A percentile compares a stretch with the other conserved stretches of the same genome.
Evolutionary conservation across 495 filamentous ascomycete species (phyloP).

Genomic region (Penicillium diatomitis): DNA sequence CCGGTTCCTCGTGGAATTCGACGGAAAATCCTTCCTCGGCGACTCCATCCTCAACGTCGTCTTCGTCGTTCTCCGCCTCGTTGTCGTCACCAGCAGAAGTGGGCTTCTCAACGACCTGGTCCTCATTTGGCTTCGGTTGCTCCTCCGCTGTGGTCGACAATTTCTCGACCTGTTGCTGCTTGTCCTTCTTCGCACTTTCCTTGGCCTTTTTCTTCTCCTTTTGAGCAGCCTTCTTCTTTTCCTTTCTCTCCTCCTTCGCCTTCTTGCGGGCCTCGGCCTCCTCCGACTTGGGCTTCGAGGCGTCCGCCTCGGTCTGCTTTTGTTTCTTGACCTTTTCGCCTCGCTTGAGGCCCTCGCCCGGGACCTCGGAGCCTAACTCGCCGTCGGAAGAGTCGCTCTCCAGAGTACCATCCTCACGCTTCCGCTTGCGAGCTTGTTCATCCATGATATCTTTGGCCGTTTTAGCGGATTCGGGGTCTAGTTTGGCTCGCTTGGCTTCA

Average conservation of each 20-base stretch:
- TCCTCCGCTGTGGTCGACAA: constrained; percentile 8
- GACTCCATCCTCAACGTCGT: constrained; percentile 29
- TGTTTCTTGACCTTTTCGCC: constrained; percentile 24
- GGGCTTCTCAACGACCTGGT: constrained; percentile 24
- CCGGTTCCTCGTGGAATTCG: constrained; percentile 30
- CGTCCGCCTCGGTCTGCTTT: constrained; percentile 26
- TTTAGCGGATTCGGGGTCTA: constrained; percentile 73
- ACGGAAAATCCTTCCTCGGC: constrained; percentile 38
- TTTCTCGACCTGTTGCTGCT: constrained; percentile 33
- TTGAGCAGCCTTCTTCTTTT: constrained; percentile 39
- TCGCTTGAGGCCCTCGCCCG: constrained; percentile 33
- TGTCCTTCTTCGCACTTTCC: constrained; percentile 36
- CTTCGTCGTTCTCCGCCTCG: constrained; percentile 10
- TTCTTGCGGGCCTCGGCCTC: constrained; percentile 33
- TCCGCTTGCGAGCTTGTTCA: constrained; percentile 66
- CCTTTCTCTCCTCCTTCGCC: constrained; percentile 39
- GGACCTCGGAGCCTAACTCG: constrained; percentile 35
- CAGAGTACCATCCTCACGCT: constrained; percentile 43
- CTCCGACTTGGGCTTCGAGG: constrained; percentile 21
- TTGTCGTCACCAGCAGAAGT: constrained; percentile 11
- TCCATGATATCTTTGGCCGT: constrained; percentile 81
- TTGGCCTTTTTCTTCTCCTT: constrained; percentile 42
- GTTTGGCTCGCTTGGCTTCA: constrained; percentile 68
- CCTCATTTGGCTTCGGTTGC: constrained; percentile 12
- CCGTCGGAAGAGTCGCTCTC: constrained; percentile 33